Percentiles rank a stretch among this genome's conserved stretches.
Evolutionary conservation across 192 early-diverging fungal genomes (phyloP).

Genomic region (Bifiguratus adelaidae): DNA sequence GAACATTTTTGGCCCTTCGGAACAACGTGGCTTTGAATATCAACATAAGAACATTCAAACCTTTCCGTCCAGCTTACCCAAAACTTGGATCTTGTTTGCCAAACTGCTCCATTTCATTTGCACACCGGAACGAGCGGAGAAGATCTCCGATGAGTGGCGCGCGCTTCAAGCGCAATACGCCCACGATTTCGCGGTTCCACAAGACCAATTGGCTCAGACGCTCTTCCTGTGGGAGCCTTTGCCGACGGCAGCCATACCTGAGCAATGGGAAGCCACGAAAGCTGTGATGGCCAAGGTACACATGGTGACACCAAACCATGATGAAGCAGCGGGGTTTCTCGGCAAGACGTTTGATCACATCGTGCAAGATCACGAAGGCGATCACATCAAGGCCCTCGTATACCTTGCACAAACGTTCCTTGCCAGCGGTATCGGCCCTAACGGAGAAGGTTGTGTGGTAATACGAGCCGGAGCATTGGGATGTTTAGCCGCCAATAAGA

Average conservation of each 20-base stretch:
- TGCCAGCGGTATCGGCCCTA: not conserved
- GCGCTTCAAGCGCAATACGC: conserved; percentile 4
- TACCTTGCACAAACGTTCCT: conserved; percentile 12
- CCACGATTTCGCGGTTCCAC: not conserved
- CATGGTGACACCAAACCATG: conserved; percentile 30
- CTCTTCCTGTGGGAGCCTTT: conserved; percentile 33
- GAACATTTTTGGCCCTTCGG: conserved; percentile 19
- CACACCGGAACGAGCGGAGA: conserved; percentile 12
- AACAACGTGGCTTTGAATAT: conserved; percentile 24
- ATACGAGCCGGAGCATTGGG: conserved; percentile 24
- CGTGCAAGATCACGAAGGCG: conserved; percentile 1
- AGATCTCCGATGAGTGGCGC: conserved; percentile 19
- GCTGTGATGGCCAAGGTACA: conserved; percentile 11
- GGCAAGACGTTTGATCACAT: conserved; percentile 6
- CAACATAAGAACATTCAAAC: conserved; percentile 23
- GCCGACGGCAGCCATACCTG: conserved; percentile 15
- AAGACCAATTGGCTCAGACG: conserved; percentile 1
- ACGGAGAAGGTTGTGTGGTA: conserved; percentile 15
- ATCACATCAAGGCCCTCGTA: not conserved
- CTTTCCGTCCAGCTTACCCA: conserved; percentile 15
- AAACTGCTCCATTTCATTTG: conserved; percentile 21
- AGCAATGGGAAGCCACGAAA: conserved; percentile 5
- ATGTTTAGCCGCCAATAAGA: conserved; percentile 1
- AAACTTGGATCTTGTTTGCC: conserved; percentile 14
- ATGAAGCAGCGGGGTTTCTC: conserved; percentile 23